phyloP scores from a whole-genome alignment of 805 yeast species.

The Kluyveromyces nonfermentans region DNA sequence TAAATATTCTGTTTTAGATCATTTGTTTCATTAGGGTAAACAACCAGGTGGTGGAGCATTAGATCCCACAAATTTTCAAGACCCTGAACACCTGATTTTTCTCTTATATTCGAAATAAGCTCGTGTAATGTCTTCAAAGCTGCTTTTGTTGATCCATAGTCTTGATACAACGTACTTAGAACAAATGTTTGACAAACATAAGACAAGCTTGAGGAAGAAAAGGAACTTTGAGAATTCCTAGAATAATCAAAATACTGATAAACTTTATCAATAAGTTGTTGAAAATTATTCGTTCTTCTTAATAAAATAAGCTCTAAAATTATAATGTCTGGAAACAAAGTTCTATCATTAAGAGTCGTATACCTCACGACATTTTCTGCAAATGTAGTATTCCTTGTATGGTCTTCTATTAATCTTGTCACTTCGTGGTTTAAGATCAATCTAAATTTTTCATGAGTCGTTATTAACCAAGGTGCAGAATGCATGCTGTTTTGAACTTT shows the following conservation, averaged over 20 bases:
- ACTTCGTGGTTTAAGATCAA: background rate
- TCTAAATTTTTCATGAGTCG: background rate
- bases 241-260: slow-evolving; percentile 55
- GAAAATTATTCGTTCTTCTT: slow-evolving; percentile 11
- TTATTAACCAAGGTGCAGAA: slow-evolving; percentile 1
- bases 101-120: slow-evolving; percentile 1
- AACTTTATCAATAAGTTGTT: slow-evolving; percentile 40
- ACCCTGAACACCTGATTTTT: slow-evolving; percentile 2
- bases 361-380: background rate
- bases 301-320: slow-evolving; percentile 15
- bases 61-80: slow-evolving; percentile 1
- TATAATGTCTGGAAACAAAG: slow-evolving; percentile 20
- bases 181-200: slow-evolving; percentile 2
- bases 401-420: slow-evolving; percentile 1
- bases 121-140: slow-evolving; percentile 2
- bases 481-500: background rate
- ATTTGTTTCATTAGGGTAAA: slow-evolving; percentile 1
- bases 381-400: background rate
- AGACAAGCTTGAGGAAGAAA: slow-evolving; percentile 1
- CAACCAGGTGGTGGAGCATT: background rate
- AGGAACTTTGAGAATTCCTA: background rate
- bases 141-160: slow-evolving; percentile 1
- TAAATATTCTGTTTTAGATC: background rate
- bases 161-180: slow-evolving; percentile 1
- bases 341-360: slow-evolving; percentile 13